These are phyloP conservation scores for Martiniozyma abietophila DNA, from an alignment of 805 yeast genomes.

Conservation along the genomic window DNA sequence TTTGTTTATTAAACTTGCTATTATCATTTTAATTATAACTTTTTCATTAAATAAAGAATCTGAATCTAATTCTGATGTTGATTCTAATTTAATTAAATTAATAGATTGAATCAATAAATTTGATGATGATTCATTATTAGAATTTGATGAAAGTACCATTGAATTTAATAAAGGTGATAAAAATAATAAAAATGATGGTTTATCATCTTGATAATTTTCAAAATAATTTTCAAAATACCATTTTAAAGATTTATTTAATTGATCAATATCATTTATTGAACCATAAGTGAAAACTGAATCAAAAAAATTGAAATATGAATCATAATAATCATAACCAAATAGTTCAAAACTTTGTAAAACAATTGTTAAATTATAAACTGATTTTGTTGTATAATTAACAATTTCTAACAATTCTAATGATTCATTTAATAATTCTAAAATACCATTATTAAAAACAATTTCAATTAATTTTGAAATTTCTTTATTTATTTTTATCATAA, in stretches of 20 bases:
- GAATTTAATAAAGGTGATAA: no score
- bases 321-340: constrained; percentile 43
- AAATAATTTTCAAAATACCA: constrained; percentile 13
- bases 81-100: no score
- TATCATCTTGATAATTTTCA: constrained; percentile 15
- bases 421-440: constrained; percentile 71
- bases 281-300: constrained; percentile 40
- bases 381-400: constrained; percentile 50
- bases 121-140: constrained; percentile 9
- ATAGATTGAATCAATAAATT: constrained; percentile 5
- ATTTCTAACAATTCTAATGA: constrained; percentile 63
- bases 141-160: constrained; percentile 14
- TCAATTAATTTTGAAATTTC: constrained; percentile 61
- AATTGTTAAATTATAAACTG: constrained; percentile 24
- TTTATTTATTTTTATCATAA: constrained; percentile 42
- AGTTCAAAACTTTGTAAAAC: constrained; percentile 39
- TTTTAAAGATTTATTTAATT: constrained; percentile 18
- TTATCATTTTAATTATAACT: constrained; percentile 4
- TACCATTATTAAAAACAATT: constrained; percentile 52
- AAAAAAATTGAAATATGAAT: constrained; percentile 38
- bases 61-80: constrained; percentile 7
- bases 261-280: constrained; percentile 12
- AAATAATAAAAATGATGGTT: no score
- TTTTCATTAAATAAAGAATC: constrained; percentile 14
- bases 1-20: constrained; percentile 11